Evolutionary conservation across 148 eudicot genomes (phyloP), one percentile per base, ranked within the genome.

Genomic region (Linanthus parryae): DNA sequence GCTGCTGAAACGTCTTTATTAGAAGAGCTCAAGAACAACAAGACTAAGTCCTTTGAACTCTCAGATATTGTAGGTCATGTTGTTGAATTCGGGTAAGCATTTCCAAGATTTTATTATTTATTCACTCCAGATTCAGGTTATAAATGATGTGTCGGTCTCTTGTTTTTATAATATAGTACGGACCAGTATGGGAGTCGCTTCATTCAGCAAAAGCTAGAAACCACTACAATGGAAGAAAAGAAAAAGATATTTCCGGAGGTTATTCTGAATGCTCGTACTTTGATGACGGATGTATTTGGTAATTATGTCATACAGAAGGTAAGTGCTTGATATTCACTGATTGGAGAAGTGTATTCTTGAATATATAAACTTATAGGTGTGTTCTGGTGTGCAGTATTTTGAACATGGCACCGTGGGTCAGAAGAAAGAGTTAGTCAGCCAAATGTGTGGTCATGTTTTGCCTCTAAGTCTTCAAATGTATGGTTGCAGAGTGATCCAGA

Each of bases 131-230:
- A 0, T 44, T n/a, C n/a, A n/a, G n/a, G 1, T 22, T 22, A 5
- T 21, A 9, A 37, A 27, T 4, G 27, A 13, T n/a, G 17, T 37
- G 1, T 2, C 46, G 36, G 25, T 48, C 21, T 56, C 14, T 58
- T 40, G 8, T 52, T 16, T 47, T 61, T 34, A 14, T 17, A 30
- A 47, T 65, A 39, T 60, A 83, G 90, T 61, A 70, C 25, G 69
- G 90, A 79, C 66, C 90, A 79, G 57, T 73, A 66, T 62, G 90
- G 90, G 41, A 83, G 90, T 47, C 85, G 90, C 3, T 83, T 79
- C 49, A 79, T 83, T 61, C 90, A 83, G 57, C 82, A 76, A 75
- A 83, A 79, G 59, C 54, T 83, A 50, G 85, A 83, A 62, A 65
- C 68, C 59, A 75, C 82, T 20, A 56, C 73, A 10, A 38, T 45